Evolutionary conservation across 2,329 filamentous ascomycete species (phyloP).

Genomic region (Erysiphe neolycopersici): DNA sequence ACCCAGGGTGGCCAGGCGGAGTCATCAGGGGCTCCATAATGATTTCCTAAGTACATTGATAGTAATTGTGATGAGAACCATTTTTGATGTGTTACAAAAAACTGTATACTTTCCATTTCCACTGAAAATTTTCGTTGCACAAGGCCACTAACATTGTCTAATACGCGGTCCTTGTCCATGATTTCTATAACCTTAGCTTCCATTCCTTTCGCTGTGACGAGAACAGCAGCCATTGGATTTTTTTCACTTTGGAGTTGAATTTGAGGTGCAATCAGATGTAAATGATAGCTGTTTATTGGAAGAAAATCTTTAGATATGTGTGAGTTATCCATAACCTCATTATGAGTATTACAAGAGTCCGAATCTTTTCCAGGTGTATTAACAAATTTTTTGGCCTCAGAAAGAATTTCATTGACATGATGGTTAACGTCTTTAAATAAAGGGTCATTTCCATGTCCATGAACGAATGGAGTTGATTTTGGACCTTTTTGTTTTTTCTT

Average conservation of each 20-base stretch:
- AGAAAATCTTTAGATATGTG: conserved; percentile 73
- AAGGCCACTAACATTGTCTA: conserved; percentile 77
- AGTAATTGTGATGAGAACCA: conserved; percentile 63
- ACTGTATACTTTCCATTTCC: conserved; percentile 92
- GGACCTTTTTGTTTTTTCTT: conserved; percentile 11
- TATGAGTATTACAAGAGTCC: conserved; percentile 12
- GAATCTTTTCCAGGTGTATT: conserved; percentile 30
- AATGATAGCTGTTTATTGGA: conserved; percentile 78
- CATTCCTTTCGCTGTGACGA: conserved; percentile 96
- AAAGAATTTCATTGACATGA: conserved; percentile 60
- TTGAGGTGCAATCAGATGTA: conserved; percentile 85
- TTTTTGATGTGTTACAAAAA: conserved; percentile 89
- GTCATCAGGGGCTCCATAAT: conserved; percentile 61
- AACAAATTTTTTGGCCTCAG: conserved; percentile 63
- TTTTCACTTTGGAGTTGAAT: conserved; percentile 97
- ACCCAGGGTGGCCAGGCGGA: conserved; percentile 96
- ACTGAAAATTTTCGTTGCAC: conserved; percentile 85
- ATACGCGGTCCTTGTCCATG: conserved; percentile 86
- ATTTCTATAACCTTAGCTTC: conserved; percentile 93
- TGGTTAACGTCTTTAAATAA: conserved; percentile 45
- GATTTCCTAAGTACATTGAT: conserved; percentile 82
- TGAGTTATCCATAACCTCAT: conserved; percentile 29
- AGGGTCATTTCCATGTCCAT: conserved; percentile 3
- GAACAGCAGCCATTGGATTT: conserved; percentile 83
- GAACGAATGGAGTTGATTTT: conserved; percentile 6